Base-by-base conservation (phyloP, 2,329 filamentous ascomycete genomes). In the Epichloe aotearoae region DNA sequence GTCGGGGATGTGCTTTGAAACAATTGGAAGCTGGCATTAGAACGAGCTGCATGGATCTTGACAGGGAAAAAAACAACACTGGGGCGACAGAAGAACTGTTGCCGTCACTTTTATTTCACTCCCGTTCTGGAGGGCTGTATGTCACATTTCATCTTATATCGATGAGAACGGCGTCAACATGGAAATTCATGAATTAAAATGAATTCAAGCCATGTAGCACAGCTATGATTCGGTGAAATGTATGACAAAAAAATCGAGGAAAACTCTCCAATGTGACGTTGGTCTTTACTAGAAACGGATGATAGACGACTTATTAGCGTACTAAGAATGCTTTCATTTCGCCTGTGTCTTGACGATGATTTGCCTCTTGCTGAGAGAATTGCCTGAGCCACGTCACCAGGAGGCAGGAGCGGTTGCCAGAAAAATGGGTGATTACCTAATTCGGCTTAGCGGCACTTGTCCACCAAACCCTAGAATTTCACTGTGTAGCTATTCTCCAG, bases 151-250 rank as follows among this genome's bases (percentile, higher is more conserved):
- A 69, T 72, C 70, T 68, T 73, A 36, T 39, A 69, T 71, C 62
- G 69, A 77, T 80, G 78, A 76, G 73, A 75, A 73, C 70, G 79
- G 79, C 77, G 78, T 82, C 78, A 77, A 77, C 74, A 80, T 71
- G 77, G 76, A 77, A 77, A 79, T 79, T 67, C 66, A 68, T 64
- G 67, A 65, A 68, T 64, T 62, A 64, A 62, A 65, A 65, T 68
- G 62, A 68, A 68, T 69, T 68, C 63, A 68, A 64, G 58, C 57
- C 61, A 64, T 57, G 19, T 57, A 62, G 57, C 55, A 59, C 55
- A 49, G 57, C 58, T 54, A 57, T 54, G 52, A 56, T 52, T 15
- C 17, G 53, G 47, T 52, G 47, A 52, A 43, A 45, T 50, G 44
- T 50, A 38, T 37, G 38, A 52, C 47, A 34, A 41, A 34, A 23